Base-by-base conservation (phyloP, 495 filamentous ascomycete genomes). In the Symbiotaphrina buchneri region DNA sequence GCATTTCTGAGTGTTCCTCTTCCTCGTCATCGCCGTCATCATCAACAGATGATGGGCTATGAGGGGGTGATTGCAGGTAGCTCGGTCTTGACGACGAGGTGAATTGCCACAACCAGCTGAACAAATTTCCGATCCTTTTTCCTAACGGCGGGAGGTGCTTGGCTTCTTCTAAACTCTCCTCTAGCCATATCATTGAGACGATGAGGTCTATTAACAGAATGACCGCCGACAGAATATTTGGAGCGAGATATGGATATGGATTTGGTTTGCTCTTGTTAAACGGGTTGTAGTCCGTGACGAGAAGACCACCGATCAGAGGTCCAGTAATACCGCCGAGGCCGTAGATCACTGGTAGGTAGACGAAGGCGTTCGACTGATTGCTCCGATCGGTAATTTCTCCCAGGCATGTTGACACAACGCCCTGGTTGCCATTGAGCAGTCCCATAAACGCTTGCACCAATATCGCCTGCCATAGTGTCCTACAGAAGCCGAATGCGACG, bases 341-440 rank as follows among this genome's bases (percentile, higher is more conserved):
- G 48, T 97, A 95, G 3, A 97, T 65, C 23, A 92, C 72, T 0
- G 87, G 87, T 10, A 97, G 63, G 55, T 85, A 97, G 2, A 73
- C 77, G 43, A 95, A 97, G 0, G 83, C 85, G 28, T 63, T 64
- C 24, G 74, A 81, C 53, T 97, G 87, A 47, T 97, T 97, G 38
- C 74, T 84, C 24, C 76, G 69, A 43, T 95, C 85, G 1, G 87
- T 97, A 34, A 97, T 74, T 48, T 97, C 87, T 7, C 90, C 87
- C 17, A 97, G 55, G 34, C 82, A 87, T 1, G 90, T 93, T 17
- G 80, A 83, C 2, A 97, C 78, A 13, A 95, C 65, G 4, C 65
- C 74, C 42, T 70, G 66, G 40, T 97, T 97, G 7, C 90, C 87
- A 46, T 95, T 95, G 15, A 90, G 68, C 27, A 92, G 42, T 8